These are phyloP conservation scores for Pilaira anomala DNA, from an alignment of 192 early-diverging fungal species.

Conservation along the genomic window DNA sequence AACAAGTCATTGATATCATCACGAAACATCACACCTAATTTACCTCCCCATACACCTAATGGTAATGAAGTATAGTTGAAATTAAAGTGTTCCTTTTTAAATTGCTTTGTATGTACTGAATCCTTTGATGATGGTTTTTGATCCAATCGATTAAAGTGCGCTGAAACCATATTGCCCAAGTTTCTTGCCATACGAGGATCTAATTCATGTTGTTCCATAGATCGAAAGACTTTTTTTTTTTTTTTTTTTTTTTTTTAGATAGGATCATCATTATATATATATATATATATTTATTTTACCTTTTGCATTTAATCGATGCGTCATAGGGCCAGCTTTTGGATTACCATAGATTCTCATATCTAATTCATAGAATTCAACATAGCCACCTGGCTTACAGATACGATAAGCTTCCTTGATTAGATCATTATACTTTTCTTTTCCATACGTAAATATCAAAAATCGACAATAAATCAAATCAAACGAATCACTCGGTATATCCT, in stretches of 20 bases:
- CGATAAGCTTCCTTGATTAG: conserved; percentile 20
- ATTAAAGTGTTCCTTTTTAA: neutral
- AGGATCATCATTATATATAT: too few species aligned
- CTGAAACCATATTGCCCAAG: conserved; percentile 6
- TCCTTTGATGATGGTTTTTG: neutral
- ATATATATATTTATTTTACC: conserved; percentile 14
- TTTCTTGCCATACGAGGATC: neutral
- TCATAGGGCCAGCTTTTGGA: neutral
- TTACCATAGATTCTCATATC: conserved; percentile 28
- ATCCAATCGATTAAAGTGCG: neutral
- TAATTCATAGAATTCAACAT: conserved; percentile 30
- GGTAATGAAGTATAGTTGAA: conserved; percentile 21
- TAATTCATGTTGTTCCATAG: conserved; percentile 6
- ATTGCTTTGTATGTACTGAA: neutral
- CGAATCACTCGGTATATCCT: conserved; percentile 14
- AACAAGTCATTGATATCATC: conserved; percentile 24
- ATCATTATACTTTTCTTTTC: conserved; percentile 7
- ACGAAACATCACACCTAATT: conserved; percentile 25
- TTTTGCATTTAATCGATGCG: conserved; percentile 15
- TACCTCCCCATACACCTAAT: conserved; percentile 31
- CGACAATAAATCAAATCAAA: conserved; percentile 27
- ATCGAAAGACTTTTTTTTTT: conserved; percentile 5
- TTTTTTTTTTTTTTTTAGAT: too few species aligned
- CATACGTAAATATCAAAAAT: conserved; percentile 14
- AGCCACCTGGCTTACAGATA: conserved; percentile 27